Base-by-base conservation (phyloP, 1,284 basidiomycete genomes). In the Cystobasidium pallidum region DNA sequence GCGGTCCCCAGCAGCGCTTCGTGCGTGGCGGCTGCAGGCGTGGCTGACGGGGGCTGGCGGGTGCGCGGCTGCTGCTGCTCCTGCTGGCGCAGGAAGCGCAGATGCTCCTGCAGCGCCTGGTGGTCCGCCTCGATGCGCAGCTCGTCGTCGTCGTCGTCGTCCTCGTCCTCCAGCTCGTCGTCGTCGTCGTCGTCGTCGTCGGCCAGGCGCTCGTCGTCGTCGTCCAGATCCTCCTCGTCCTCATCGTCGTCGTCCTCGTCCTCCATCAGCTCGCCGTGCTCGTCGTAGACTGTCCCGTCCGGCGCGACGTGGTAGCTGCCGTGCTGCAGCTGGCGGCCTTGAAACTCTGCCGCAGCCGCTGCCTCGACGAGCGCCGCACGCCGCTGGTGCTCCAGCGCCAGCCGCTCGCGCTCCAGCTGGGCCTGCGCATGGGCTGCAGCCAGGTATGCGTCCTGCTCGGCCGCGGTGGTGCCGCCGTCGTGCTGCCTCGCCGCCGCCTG, bases 1-100 rank as follows among this genome's bases (percentile, higher is more conserved):
- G 85, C 85, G 52, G 85, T 85, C 45, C 84, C 83, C 47, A 86
- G 78, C 51, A 87, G 81, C 76, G 87, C 86, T 43, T 82, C 83
- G 58, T 86, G 84, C 49, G 64, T 61, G n/a, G 59, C 58, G 34
- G 61, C 59, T 30, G 59, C 57, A 26, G 59, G 26, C 43, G 8
- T 45, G 58, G 8, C 30, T 15, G 62, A 32, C 3, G 62, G 52
- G 17, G 43, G 45, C 26, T 49, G 45, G 10, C 58, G 58, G 21
- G 62, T 34, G 45, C 62, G 62, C 13, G 58, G 59, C 19, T 32
- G 58, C 8, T 70, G 34, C 43, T 62, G 55, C 28, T 71, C 43
- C 68, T 63, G 68, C 58, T 68, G 66, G 10, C 66, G 34, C 15
- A 57, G 21, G 64, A 34, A 54, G 32, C 49, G 30, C 41, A 32